phyloP scores from a whole-genome alignment of 176 grass and related monocot species.

The Oryza nivara region DNA sequence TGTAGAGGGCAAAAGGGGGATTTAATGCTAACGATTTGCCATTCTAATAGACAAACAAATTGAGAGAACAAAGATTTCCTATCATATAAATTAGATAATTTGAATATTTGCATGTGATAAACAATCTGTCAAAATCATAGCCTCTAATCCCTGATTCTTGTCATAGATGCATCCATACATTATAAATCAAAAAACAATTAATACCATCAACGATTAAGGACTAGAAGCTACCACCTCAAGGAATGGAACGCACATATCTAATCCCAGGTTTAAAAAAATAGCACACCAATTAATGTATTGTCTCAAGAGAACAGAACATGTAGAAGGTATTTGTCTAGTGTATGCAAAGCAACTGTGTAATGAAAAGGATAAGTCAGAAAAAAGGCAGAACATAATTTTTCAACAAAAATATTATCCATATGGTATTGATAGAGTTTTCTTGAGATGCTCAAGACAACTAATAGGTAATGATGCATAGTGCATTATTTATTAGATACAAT shows the following conservation, averaged over 20 bases:
- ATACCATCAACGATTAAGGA: neutral
- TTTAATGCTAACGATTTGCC: neutral
- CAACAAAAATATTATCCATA: slow-evolving; percentile 14
- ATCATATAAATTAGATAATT: neutral
- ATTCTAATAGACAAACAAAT: neutral
- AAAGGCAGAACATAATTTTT: neutral
- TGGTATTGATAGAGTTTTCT: neutral
- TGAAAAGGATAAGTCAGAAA: neutral
- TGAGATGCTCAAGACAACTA: neutral
- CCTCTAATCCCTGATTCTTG: neutral
- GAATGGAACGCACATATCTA: neutral
- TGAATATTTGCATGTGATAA: slow-evolving; percentile 4
- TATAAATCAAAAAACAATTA: neutral
- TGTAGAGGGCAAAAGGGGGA: neutral
- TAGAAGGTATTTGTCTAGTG: neutral
- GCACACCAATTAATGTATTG: neutral
- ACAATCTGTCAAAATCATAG: slow-evolving; percentile 1
- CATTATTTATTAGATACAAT: neutral
- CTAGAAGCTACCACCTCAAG: neutral
- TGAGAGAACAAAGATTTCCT: neutral
- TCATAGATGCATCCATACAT: neutral
- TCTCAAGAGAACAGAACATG: neutral
- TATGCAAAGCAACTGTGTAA: neutral
- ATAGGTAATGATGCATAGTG: neutral
- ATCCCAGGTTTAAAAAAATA: neutral